Evolutionary conservation across 495 filamentous ascomycete species (phyloP), one percentile per base, ranked within the genome.

Genomic region (Lophium mytilinum): DNA sequence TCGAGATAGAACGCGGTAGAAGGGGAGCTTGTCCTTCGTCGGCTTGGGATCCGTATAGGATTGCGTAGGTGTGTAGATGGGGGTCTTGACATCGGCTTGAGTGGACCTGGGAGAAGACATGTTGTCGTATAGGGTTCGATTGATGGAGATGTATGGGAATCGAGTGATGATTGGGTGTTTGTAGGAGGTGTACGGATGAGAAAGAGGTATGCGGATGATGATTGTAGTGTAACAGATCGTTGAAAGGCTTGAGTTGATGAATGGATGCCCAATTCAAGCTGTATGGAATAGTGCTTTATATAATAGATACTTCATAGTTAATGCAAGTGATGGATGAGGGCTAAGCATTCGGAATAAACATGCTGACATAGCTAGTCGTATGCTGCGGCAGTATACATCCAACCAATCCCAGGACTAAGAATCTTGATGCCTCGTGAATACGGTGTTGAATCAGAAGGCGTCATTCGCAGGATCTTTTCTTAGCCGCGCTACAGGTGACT

Each of bases 1-100:
- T 11, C 46, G 52, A 30, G 58, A 56, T n/a, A 45, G n/a, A 3
- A 43, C 21, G 21, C 43, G 33, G 48, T 46, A 61, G 46, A 61
- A 52, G 11, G 58, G 58, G 7, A 56, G 52, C 39, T 37, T 49
- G 35, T 41, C 30, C 34, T 56, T 61, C 33, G 15, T 55, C 52
- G 4, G 12, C n/a, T 24, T 40, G 4, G 58, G 8, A 18, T 12
- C 36, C 48, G 52, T 48, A 19, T n/a, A 46, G 36, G 52, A 34
- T 39, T 37, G 46, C 21, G 1, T 35, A 9, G 37, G 33, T 46
- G 24, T n/a, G 14, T 46, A 48, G 9, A 21, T 12, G 14, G 45
- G 21, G 45, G 18, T 17, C 46, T 55, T 24, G 40, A 9, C 40
- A 43, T 48, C 48, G 53, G 15, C 11, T 9, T 36, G 5, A 17